These are phyloP conservation scores for Coemansia sp. DNA, from an alignment of 192 early-diverging fungal species.

Conservation along the genomic window DNA sequence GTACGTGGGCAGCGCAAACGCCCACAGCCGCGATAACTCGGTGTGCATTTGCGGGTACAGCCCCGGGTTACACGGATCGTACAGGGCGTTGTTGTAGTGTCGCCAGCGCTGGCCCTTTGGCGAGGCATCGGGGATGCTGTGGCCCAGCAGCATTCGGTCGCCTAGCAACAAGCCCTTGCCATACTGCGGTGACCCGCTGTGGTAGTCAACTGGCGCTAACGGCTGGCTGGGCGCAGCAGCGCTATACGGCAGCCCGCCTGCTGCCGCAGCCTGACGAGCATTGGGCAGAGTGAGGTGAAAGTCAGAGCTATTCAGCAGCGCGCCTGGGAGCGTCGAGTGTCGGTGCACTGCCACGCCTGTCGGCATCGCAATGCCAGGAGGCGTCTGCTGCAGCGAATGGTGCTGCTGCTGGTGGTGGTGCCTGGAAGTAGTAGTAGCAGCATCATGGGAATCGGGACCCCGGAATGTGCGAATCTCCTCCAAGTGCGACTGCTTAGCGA, in stretches of 20 bases:
- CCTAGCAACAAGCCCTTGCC: conserved; percentile 11
- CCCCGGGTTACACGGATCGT: conserved; percentile 78
- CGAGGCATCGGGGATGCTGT: neutral
- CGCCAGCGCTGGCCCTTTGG: conserved; percentile 11
- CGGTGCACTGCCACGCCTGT: neutral
- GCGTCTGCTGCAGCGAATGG: conserved; percentile 2
- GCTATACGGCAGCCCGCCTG: neutral
- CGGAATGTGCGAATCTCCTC: conserved; percentile 43
- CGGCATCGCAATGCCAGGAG: neutral
- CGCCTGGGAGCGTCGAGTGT: conserved; percentile 3
- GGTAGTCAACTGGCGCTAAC: conserved; percentile 11
- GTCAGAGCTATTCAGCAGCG: neutral
- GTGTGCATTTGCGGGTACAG: conserved; percentile 60
- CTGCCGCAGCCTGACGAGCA: conserved; percentile 3
- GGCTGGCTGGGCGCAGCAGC: conserved; percentile 16
- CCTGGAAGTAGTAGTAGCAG: too few species aligned
- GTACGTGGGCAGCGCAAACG: conserved; percentile 80
- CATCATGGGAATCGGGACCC: conserved; percentile 4
- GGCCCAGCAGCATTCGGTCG: conserved; percentile 21
- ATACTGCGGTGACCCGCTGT: conserved; percentile 31
- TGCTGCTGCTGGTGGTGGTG: conserved; percentile 5
- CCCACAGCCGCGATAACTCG: conserved; percentile 81
- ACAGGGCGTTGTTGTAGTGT: conserved; percentile 13
- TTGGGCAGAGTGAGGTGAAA: conserved; percentile 40
- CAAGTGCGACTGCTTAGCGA: conserved; percentile 43